Conservation (phyloP, 108 stramenopile genomes). For the Hondaea fermentalgiana region DNA sequence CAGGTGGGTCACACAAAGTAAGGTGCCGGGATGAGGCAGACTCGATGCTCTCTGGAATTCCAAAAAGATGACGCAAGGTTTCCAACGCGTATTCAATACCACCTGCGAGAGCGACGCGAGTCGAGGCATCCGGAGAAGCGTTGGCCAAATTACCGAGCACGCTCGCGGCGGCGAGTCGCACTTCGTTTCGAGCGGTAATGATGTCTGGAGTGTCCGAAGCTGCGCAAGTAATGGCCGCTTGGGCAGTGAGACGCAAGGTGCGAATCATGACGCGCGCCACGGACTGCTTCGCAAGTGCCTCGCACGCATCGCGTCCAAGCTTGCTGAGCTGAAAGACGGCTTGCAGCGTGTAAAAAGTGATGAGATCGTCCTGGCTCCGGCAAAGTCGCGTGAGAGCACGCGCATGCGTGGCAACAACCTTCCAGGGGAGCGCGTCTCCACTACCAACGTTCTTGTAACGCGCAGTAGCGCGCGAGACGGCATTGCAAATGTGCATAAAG, state of each 20-base stretch:
- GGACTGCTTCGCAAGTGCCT: background rate
- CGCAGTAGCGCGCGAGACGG: background rate
- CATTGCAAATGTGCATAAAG: background rate
- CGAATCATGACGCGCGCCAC: background rate
- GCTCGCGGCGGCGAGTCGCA: background rate
- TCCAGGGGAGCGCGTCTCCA: background rate
- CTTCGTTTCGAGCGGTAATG: background rate
- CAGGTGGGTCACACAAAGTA: background rate
- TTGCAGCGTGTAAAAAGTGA: background rate
- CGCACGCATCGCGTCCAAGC: background rate
- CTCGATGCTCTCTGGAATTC: background rate
- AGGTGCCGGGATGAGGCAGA: background rate
- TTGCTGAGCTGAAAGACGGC: background rate
- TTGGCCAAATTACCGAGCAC: background rate
- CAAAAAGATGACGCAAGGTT: background rate
- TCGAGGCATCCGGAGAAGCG: background rate
- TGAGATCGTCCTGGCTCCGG: background rate
- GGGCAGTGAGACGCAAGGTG: background rate
- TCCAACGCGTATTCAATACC: background rate
- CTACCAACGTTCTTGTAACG: background rate
- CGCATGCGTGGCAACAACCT: background rate
- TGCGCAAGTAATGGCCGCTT: background rate
- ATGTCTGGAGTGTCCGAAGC: background rate
- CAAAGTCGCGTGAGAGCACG: background rate
- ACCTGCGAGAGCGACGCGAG: background rate